Evolutionary conservation across 306 rosid species (phyloP), one percentile per base, ranked within the genome.

Genomic region (Gastrolobium bilobum): DNA sequence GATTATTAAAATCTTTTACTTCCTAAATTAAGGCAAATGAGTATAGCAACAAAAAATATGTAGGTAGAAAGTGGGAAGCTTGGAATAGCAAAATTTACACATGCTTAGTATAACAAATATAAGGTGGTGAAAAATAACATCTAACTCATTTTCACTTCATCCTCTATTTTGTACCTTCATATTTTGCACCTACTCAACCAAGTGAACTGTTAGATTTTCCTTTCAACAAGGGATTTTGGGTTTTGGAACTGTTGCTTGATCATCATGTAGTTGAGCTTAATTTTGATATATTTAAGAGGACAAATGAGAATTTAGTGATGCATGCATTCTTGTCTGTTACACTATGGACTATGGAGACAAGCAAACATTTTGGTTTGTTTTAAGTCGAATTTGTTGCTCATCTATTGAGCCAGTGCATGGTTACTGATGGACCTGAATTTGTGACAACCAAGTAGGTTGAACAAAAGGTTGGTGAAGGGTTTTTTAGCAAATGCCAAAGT

Each of bases 401-500:
- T 56, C 35, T 66, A 31, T 33, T 68, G 68, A 76, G 75, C 33
- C 58, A 14, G 11, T 33, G 67, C 5, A 10, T 75, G 75, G 48
- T 66, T 56, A 69, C 68, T 56, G 58, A 61, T 71, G 44, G 38
- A 42, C 29, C 20, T 61, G 58, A 26, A 75, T 76, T 15, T 69
- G 11, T 78, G 76, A 69, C 48, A 46, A 33, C 35, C 34, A 83
- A 74, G 34, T 82, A 93, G 97, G 82, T 78, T 89, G 89, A 91
- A 93, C 97, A 89, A 88, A 85, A 88, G 71, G 68, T 73, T 91
- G 84, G 82, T 91, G 86, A 89, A 89, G 85, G 88, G 90, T 7
- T 93, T 87, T 64, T 62, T 91, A 61, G 83, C 65, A 88, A 91
- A 89, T 81, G 94, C 89, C 6, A 87, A 87, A 64, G 73, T 57